phyloP scores from a whole-genome alignment of 202 grass and related monocot genomes.

The Saccharum hybrid region DNA sequence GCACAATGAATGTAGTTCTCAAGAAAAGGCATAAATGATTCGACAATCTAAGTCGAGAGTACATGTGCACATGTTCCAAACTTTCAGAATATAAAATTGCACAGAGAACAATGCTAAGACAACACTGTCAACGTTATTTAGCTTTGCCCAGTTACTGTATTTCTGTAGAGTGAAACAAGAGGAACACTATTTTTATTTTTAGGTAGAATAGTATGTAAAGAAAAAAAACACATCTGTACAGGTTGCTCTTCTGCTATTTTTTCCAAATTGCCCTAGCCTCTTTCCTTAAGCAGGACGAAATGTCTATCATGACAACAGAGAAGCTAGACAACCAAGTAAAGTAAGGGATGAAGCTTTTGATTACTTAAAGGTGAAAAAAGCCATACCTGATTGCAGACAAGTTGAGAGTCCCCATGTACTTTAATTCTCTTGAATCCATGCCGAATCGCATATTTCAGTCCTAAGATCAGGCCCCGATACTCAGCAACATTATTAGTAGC shows the following conservation, averaged over 20 bases:
- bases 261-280: background rate
- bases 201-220: background rate
- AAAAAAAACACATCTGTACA: conserved; percentile 24
- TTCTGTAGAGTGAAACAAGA: background rate
- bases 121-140: background rate
- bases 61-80: background rate
- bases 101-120: conserved; percentile 22
- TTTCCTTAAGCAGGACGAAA: conserved; percentile 14
- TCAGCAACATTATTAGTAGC: conserved; percentile 86
- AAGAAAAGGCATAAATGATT: conserved; percentile 21
- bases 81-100: conserved; percentile 9
- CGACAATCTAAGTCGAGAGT: background rate
- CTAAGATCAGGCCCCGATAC: conserved; percentile 72
- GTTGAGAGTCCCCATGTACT: conserved; percentile 71
- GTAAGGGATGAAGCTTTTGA: background rate
- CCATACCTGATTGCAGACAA: conserved; percentile 74
- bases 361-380: conserved; percentile 19
- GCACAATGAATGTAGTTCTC: background rate
- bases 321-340: conserved; percentile 30
- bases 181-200: background rate
- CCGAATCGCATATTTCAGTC: conserved; percentile 67
- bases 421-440: conserved; percentile 80
- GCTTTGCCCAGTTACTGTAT: background rate
- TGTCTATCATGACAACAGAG: background rate
- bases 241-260: background rate